Percentiles rank a stretch among this genome's conserved stretches.
Conservation (phyloP, 345 rosid species). For the Cardamine chenopodiifolia region DNA sequence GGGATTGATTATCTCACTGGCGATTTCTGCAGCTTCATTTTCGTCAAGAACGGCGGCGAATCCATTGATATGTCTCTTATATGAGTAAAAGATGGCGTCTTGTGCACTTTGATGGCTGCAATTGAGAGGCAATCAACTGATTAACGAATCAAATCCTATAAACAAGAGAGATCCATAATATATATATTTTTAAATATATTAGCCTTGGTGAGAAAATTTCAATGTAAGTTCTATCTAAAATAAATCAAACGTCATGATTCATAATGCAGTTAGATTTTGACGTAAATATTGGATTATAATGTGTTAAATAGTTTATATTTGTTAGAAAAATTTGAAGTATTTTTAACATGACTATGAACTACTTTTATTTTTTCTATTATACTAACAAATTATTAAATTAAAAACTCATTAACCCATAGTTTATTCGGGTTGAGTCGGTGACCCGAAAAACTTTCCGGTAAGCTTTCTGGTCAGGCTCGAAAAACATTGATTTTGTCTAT, state of each 20-base stretch:
- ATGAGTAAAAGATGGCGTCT: conserved; percentile 68
- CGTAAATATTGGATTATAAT: background rate
- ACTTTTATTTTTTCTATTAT: too few relatives aligned
- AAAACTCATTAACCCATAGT: background rate
- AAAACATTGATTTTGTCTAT: background rate
- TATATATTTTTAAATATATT: too few relatives aligned
- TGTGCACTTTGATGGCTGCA: conserved; percentile 53
- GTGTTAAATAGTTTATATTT: background rate
- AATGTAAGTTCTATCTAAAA: background rate
- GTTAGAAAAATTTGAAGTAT: too few relatives aligned
- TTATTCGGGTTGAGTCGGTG: background rate
- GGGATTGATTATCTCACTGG: conserved; percentile 44
- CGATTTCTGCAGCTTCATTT: conserved; percentile 56
- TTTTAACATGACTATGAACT: background rate
- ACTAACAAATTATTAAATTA: background rate
- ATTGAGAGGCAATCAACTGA: background rate
- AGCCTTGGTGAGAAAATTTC: too few relatives aligned
- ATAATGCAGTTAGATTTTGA: background rate
- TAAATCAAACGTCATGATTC: too few relatives aligned
- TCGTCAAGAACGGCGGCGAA: conserved; percentile 67
- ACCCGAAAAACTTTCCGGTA: background rate
- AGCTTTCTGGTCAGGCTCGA: background rate
- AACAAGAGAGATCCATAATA: too few relatives aligned
- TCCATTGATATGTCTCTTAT: conserved; percentile 60
- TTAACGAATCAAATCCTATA: too few relatives aligned